Base-by-base conservation (phyloP, 371 early-diverging fungal species). In the Mortierella sp. region DNA sequence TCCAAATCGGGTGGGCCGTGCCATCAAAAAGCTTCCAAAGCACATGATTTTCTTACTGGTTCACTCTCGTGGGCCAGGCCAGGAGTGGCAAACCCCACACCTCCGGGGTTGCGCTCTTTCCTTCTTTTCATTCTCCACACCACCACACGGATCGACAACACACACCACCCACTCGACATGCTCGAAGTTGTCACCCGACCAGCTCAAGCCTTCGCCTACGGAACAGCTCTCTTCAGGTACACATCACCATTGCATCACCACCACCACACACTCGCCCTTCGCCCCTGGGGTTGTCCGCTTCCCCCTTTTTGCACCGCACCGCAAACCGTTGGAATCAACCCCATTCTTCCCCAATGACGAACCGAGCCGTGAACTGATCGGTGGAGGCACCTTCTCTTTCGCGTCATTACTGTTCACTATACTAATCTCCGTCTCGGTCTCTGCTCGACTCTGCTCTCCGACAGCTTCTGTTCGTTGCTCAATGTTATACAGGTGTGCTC, bases 401-500 rank as follows among this genome's bases (percentile, higher is more conserved):
- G 34, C 34, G 34, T 34, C n/a, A 41, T 54, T 22, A 6, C 50
- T 45, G 22, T 53, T 40, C 19, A 4, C 16, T 5, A n/a, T 16
- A 43, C 19, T 19, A 43, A 43, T 9, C 4, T 16, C 5, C 3
- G 5, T 14, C 48, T 7, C 48, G 3, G 16, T 27, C 17, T 34
- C 21, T 34, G 17, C 10, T 34, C 21, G 16, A 10, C 22, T 34
- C 28, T 16, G 29, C 9, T 24, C 29, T 17, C 34, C n/a, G 10
- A 61, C 21, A 74, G 76, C 37, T 74, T 74, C 57, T 74, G 76
- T 41, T 74, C 76, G 22, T 21, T 74, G 48, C 56, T 87, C 44
- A 85, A 90, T 67, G 78, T 85, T 16, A 80, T 85, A 17, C 90
- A 90, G 63, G 67, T 86, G 46, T 76, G 80, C 40, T 87, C 88